Conservation (phyloP, 305 asterid species). For the Fraxinus latifolia region DNA sequence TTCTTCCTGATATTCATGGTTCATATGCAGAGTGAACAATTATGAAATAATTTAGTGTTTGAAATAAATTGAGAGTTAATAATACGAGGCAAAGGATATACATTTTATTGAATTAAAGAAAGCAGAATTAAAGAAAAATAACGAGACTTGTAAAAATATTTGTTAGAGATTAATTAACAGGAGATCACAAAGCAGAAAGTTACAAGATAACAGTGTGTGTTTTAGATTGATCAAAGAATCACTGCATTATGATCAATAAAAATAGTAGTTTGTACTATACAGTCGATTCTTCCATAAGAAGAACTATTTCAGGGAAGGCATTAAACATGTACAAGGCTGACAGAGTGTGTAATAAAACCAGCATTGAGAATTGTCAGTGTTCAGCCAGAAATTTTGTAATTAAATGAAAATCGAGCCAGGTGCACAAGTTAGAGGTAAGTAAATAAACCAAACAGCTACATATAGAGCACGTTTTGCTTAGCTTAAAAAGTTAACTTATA, state of each 20-base stretch:
- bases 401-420: not conserved
- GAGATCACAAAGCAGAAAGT: not conserved
- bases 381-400: not conserved
- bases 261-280: not conserved
- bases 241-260: not conserved
- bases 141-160: not conserved
- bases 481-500: not conserved
- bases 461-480: not conserved
- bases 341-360: not conserved
- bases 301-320: not conserved
- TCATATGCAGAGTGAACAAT: slow-evolving; percentile 26
- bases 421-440: slow-evolving; percentile 3
- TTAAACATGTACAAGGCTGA: not conserved
- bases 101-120: not conserved
- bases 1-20: slow-evolving; percentile 68
- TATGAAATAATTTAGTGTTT: not conserved
- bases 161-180: not conserved
- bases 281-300: not conserved
- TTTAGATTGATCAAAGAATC: not conserved
- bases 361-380: not conserved
- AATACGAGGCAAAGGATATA: not conserved
- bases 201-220: not conserved
- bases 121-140: not conserved
- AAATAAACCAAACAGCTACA: not conserved
- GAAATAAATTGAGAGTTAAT: not conserved